Percentiles rank a stretch among this genome's conserved stretches.
These are phyloP conservation scores for Ilyonectria sp. DNA, from an alignment of 2,329 filamentous ascomycete species.

Conservation along the genomic window DNA sequence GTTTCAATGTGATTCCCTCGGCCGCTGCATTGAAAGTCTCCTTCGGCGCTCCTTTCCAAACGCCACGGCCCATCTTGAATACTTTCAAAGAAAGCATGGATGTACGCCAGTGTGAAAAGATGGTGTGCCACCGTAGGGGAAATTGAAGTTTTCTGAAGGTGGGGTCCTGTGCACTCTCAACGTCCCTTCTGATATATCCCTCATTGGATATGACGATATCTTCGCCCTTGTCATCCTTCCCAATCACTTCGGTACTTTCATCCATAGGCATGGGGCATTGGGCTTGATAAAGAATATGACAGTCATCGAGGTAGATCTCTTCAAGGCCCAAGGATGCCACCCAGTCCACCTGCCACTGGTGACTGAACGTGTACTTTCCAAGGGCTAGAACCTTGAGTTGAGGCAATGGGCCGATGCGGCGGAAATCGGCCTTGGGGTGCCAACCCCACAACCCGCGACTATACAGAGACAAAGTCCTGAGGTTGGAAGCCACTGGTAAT, in stretches of 20 bases:
- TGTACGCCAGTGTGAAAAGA: not conserved
- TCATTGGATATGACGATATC: not conserved
- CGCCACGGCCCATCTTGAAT: not conserved
- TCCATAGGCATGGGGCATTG: not conserved
- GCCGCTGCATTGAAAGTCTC: too few relatives aligned
- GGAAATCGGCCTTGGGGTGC: not conserved
- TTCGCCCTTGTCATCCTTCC: not conserved
- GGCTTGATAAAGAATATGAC: not conserved
- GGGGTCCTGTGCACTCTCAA: too few relatives aligned
- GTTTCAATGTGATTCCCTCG: too few relatives aligned
- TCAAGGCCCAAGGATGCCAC: not conserved
- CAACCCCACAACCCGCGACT: not conserved
- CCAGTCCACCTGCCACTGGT: not conserved
- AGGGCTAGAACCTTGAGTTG: not conserved
- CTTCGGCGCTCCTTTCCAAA: not conserved
- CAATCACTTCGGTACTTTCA: not conserved
- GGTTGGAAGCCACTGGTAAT: not conserved
- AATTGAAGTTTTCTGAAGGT: not conserved
- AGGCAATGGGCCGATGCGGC: not conserved
- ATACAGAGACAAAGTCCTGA: not conserved
- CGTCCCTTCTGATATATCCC: not conserved
- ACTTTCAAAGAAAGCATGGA: not conserved
- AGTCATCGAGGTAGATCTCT: not conserved
- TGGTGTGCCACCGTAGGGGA: not conserved
- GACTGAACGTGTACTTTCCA: not conserved